Evolutionary conservation across 768 basidiomycete species (phyloP).

Genomic region (Kwoniella shandongensis): DNA sequence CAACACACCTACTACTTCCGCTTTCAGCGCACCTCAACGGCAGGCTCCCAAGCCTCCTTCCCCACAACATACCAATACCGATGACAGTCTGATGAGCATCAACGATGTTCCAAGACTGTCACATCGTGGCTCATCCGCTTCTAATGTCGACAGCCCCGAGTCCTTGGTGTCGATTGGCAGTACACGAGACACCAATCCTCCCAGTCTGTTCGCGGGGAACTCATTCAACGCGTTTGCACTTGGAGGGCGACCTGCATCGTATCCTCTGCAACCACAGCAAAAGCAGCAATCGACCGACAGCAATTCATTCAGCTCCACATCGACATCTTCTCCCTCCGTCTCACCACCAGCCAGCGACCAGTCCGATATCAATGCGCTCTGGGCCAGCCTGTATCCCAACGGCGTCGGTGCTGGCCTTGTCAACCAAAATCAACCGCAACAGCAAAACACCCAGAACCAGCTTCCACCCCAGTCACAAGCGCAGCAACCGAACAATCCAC

Average conservation of each 20-base stretch:
- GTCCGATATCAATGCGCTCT: conserved; percentile 43
- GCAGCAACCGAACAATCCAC: conserved; percentile 4
- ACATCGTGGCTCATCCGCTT: conserved; percentile 14
- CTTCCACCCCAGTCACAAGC: not conserved
- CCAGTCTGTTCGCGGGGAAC: conserved; percentile 20
- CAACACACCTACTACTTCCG: conserved; percentile 8
- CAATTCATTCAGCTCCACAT: conserved; percentile 18
- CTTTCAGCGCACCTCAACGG: not conserved
- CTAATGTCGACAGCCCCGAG: conserved; percentile 26
- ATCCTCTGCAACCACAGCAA: not conserved
- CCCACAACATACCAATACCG: conserved; percentile 28
- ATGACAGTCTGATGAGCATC: conserved; percentile 31
- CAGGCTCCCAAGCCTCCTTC: conserved; percentile 33
- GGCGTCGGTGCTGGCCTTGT: conserved; percentile 16
- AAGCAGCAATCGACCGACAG: not conserved
- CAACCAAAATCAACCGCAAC: conserved; percentile 9
- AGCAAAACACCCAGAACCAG: conserved; percentile 13
- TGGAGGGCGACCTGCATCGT: conserved; percentile 10
- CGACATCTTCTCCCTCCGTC: conserved; percentile 3
- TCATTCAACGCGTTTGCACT: conserved; percentile 29
- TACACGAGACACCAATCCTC: conserved; percentile 6
- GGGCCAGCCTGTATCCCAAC: conserved; percentile 44
- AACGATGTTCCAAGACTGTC: conserved; percentile 25
- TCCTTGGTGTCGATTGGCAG: conserved; percentile 30
- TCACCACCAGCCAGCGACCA: conserved; percentile 24